phyloP scores from a whole-genome alignment of 495 filamentous ascomycete species.

The Penicillium ucsense region DNA sequence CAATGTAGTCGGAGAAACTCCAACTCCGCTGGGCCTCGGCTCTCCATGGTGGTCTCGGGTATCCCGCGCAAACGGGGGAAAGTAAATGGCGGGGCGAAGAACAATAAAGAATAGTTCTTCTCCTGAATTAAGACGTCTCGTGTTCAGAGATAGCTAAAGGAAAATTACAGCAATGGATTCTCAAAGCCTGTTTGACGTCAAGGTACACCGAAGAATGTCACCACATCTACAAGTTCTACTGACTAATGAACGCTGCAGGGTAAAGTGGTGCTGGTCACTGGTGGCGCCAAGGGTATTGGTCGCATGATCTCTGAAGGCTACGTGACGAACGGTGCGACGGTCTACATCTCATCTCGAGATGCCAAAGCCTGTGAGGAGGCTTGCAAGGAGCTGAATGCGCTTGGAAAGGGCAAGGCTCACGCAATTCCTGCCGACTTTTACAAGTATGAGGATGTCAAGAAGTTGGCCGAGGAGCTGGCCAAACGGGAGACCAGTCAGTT shows the following conservation, averaged over 20 bases:
- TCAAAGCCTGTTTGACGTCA: slow-evolving; percentile 46
- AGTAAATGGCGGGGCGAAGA: slow-evolving; percentile 3
- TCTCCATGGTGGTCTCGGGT: slow-evolving; percentile 15
- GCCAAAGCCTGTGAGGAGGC: slow-evolving; percentile 50
- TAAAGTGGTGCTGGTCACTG: slow-evolving; percentile 67
- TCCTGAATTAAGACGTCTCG: neutral
- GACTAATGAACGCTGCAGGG: slow-evolving; percentile 37
- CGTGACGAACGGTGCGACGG: slow-evolving; percentile 69
- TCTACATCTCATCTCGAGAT: slow-evolving; percentile 75
- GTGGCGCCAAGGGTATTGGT: slow-evolving; percentile 61
- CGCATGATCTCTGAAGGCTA: slow-evolving; percentile 76
- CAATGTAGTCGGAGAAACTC: neutral
- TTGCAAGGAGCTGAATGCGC: slow-evolving; percentile 48
- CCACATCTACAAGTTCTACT: neutral
- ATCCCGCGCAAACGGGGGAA: slow-evolving; percentile 7
- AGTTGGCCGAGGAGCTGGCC: slow-evolving; percentile 51
- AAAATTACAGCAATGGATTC: slow-evolving; percentile 39
- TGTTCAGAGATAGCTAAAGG: neutral
- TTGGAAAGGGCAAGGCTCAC: slow-evolving; percentile 52
- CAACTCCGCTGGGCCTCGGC: slow-evolving; percentile 13
- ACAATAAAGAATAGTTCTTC: slow-evolving; percentile 4
- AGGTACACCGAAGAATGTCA: slow-evolving; percentile 27
- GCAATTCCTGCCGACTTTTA: slow-evolving; percentile 65
- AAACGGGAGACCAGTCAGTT: slow-evolving; percentile 50
- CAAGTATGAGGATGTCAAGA: slow-evolving; percentile 59